Evolutionary conservation across 2,329 filamentous ascomycete genomes (phyloP).

Genomic region (Talaromyces rugulosus): DNA sequence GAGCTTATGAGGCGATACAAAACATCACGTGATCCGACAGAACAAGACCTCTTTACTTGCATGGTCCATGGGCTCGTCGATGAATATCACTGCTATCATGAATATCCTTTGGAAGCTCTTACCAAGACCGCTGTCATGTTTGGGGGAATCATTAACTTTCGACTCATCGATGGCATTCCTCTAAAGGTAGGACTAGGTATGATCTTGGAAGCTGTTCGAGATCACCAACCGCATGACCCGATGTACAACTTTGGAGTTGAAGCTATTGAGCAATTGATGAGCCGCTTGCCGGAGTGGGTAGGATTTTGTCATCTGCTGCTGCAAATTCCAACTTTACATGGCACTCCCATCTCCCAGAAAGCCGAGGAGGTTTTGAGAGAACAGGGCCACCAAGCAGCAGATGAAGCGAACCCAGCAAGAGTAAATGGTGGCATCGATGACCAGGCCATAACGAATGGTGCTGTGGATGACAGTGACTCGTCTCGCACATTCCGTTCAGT

Average conservation of each 20-base stretch:
- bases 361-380: slow-evolving; percentile 75
- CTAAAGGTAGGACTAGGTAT: slow-evolving; percentile 93
- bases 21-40: slow-evolving; percentile 72
- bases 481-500: slow-evolving; percentile 73
- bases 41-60: slow-evolving; percentile 94
- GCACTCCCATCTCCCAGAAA: slow-evolving; percentile 78
- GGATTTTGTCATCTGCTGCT: slow-evolving; percentile 83
- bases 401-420: slow-evolving; percentile 48
- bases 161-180: slow-evolving; percentile 82
- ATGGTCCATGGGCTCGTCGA: slow-evolving; percentile 99
- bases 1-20: slow-evolving; percentile 83
- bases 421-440: slow-evolving; percentile 38
- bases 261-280: slow-evolving; percentile 81
- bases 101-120: slow-evolving; percentile 92
- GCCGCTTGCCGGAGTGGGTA: slow-evolving; percentile 87
- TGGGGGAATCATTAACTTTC: slow-evolving; percentile 91
- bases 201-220: slow-evolving; percentile 93
- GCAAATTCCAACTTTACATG: slow-evolving; percentile 74
- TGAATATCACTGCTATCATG: slow-evolving; percentile 91
- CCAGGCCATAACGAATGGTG: slow-evolving; percentile 64
- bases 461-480: slow-evolving; percentile 58
- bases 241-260: slow-evolving; percentile 99
- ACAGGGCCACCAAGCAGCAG: slow-evolving; percentile 55
- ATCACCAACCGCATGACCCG: slow-evolving; percentile 73
- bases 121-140: slow-evolving; percentile 96